Base-by-base conservation (phyloP, 305 asterid species). In the Ajuga reptans region DNA sequence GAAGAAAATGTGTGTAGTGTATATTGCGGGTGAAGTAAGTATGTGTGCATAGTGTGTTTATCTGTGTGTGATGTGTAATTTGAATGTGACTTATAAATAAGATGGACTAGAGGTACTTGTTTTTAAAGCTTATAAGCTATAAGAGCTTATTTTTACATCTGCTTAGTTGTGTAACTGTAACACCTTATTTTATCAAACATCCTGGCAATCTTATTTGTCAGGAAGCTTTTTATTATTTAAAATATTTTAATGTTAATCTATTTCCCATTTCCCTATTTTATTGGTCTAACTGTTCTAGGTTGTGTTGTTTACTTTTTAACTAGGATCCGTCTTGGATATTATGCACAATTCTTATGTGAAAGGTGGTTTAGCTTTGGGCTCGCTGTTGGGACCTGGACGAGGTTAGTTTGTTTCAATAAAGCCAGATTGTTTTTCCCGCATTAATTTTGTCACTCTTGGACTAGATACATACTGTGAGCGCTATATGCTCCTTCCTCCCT, bases 371-470 rank as follows among this genome's bases (percentile, higher is more conserved):
- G 95, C 98, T 33, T 66, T 90, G 81, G 97, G 92, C 73, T 83
- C 97, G 61, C 81, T 93, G 41, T 72, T 93, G 83, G 97, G 98
- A 64, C 98, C 98, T 59, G 97, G 98, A 78, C 81, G 96, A 89
- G 98, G 98, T 90, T 80, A 71, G 91, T 81, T 46, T 10, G 7
- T 39, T 31, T 49, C 55, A 36, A 37, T 60, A 64, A n/a, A 29
- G 54, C 65, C 74, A 33, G 46, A 33, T 70, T 68, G 63, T 34
- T 47, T 56, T 49, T 41, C 17, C 17, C 24, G 11, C n/a, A 18
- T n/a, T 31, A 24, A 37, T 50, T 36, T 47, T 47, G 9, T 62
- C 58, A 45, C n/a, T 41, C 29, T 39, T 64, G 43, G 56, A 57
- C 63, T 41, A 34, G 37, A n/a, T 36, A 2, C 59, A 37, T 15